These are phyloP conservation scores for Metarhizium anisopliae DNA, from an alignment of 2,329 filamentous ascomycete genomes.

Conservation along the genomic window DNA sequence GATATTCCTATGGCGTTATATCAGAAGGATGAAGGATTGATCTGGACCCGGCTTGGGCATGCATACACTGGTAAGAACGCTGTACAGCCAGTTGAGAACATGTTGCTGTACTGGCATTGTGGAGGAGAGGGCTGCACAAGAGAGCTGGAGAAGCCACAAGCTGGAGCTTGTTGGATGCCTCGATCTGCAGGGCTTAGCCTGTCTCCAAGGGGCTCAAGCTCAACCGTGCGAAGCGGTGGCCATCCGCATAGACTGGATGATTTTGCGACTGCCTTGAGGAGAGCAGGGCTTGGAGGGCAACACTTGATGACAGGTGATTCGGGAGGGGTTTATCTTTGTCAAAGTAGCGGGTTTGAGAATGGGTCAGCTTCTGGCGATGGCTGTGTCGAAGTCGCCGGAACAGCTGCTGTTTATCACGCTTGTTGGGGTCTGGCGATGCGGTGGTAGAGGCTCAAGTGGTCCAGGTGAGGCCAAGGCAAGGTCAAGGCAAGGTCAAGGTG, in stretches of 20 bases:
- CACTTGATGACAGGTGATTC: too few species aligned
- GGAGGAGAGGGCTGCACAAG: slow-evolving; percentile 2
- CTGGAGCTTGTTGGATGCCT: not conserved
- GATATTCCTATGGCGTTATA: slow-evolving; percentile 62
- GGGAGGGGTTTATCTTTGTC: too few species aligned
- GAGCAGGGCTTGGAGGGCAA: not conserved
- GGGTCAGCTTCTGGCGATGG: too few species aligned
- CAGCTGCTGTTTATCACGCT: not conserved
- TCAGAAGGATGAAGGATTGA: slow-evolving; percentile 7
- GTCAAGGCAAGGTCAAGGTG: not conserved
- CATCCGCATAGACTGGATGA: not conserved
- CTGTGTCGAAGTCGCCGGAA: too few species aligned
- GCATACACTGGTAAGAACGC: slow-evolving; percentile 68
- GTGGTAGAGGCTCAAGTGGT: not conserved
- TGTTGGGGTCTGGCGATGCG: not conserved
- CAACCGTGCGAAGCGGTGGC: not conserved
- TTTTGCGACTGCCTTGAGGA: not conserved
- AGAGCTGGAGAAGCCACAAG: not conserved
- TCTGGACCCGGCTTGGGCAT: not conserved
- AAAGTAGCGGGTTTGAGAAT: too few species aligned
- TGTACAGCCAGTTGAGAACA: slow-evolving; percentile 92
- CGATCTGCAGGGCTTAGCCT: not conserved
- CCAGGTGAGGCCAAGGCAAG: not conserved
- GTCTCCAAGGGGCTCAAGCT: not conserved
- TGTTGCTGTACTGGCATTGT: slow-evolving; percentile 73